Evolutionary conservation across 2,329 filamentous ascomycete species (phyloP), one percentile per base, ranked within the genome.

Genomic region (Setomelanomma holmii): DNA sequence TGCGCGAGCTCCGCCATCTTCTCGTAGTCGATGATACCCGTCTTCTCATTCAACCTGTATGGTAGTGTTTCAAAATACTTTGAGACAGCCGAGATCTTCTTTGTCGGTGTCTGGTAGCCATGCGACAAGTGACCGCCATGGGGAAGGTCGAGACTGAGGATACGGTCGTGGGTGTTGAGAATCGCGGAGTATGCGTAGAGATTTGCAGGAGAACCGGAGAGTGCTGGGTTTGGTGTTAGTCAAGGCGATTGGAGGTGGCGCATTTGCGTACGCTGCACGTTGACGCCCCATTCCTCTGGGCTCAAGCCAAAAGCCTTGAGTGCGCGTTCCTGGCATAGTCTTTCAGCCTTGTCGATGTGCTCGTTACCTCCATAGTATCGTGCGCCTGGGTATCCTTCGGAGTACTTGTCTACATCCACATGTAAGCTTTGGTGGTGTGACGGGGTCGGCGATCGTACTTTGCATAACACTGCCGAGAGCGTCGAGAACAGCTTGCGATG

Each of bases 31-130:
- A 99, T 99, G 77, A 98, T 87, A 66, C 95, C 95, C 24, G 95
- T 98, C 71, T 90, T 86, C 67, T 90, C 84, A 77, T 95, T 83
- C 59, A 98, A 89, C 57, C 92, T 88, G 84, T 99, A 99, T 49
- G 95, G 95, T 79, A 99, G 89, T 54, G 95, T 99, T 84, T 99
- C 93, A 75, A 98, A 99, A 86, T 99, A 99, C 72, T 93, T 98
- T 34, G 93, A 98, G 68, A 99, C 89, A 55, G 92, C 92, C 49
- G 93, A 98, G 78, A 99, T 99, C 73, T 82, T 82, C 71, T 78
- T 80, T 46, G 88, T 88, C 3, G 95, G 91, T 17, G 91, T 98
- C 79, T 99, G 95, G 79, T 99, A 99, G 58, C 95, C 95, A 78
- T 99, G 95, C 40, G 90, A 96, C 68, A 99, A 81, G 77, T 99